phyloP scores from a whole-genome alignment of 75 land plant genomes.

The Selaginella tamariscina region DNA sequence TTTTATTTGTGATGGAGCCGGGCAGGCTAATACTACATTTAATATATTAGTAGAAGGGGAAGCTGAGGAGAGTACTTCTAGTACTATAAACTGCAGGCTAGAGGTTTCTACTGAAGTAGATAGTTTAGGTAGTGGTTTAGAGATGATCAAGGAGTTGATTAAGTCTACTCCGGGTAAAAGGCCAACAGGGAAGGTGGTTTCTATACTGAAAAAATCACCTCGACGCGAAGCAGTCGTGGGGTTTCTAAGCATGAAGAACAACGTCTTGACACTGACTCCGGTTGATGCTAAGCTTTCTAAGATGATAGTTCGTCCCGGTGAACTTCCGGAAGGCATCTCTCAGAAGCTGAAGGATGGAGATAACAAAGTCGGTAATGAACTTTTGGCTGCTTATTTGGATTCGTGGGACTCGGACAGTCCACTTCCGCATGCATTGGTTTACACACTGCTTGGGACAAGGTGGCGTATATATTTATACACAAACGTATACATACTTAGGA shows the following conservation, averaged over 20 bases:
- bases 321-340: conserved; percentile 38
- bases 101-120: too few species aligned
- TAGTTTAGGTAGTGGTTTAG: conserved; percentile 17
- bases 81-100: too few species aligned
- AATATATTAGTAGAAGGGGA: not conserved
- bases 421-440: conserved; percentile 46
- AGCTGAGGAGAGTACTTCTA: not conserved
- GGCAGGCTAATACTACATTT: not conserved
- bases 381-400: conserved; percentile 60
- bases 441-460: conserved; percentile 57
- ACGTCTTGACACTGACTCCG: conserved; percentile 28
- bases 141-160: conserved; percentile 28
- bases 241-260: conserved; percentile 47
- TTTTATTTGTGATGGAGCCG: not conserved
- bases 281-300: conserved; percentile 57
- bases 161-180: conserved; percentile 51
- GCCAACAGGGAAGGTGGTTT: conserved; percentile 75
- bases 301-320: conserved; percentile 43
- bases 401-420: conserved; percentile 48
- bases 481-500: too few species aligned
- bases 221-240: conserved; percentile 69
- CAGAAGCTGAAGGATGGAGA: conserved; percentile 54
- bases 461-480: too few species aligned
- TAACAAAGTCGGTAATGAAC: conserved; percentile 45
- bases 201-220: conserved; percentile 48